A percentile compares a stretch with the other conserved stretches of the same genome.
phyloP scores from a whole-genome alignment of 306 rosid species.

The Quercus aquifolioides region DNA sequence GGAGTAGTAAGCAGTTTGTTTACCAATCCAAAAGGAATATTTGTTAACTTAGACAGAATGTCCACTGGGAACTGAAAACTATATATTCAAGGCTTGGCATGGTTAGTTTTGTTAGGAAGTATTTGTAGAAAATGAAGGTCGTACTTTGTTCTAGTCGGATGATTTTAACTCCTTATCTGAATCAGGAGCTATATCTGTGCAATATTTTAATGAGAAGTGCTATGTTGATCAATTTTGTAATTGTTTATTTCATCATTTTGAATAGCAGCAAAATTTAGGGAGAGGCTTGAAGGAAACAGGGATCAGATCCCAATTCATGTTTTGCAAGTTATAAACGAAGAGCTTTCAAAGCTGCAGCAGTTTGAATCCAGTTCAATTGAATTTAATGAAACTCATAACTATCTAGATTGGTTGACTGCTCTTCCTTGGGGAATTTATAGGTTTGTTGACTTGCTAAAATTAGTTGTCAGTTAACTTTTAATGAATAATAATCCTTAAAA shows the following conservation, averaged over 20 bases:
- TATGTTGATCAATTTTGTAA: slow-evolving; percentile 10
- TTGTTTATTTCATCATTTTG: slow-evolving; percentile 4
- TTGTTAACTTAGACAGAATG: neutral
- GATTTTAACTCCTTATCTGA: neutral
- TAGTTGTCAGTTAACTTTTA: neutral
- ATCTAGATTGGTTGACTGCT: too few species aligned
- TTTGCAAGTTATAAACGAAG: slow-evolving; percentile 93
- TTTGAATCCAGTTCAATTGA: slow-evolving; percentile 97
- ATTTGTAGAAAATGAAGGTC: neutral
- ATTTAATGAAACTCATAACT: slow-evolving; percentile 66
- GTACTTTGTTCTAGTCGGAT: slow-evolving; percentile 2
- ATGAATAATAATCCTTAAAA: neutral
- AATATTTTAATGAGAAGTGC: neutral
- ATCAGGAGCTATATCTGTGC: neutral
- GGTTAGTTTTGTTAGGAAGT: neutral
- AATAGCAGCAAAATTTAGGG: slow-evolving; percentile 79
- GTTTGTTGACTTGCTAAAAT: slow-evolving; percentile 36
- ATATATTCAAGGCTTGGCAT: slow-evolving; percentile 7
- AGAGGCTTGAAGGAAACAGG: slow-evolving; percentile 91
- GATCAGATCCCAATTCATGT: slow-evolving; percentile 88
- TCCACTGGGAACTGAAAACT: neutral
- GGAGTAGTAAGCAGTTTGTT: neutral
- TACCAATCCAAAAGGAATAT: slow-evolving; percentile 2
- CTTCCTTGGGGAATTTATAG: slow-evolving; percentile 90
- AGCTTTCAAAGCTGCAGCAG: slow-evolving; percentile 82